Conservation (phyloP, 306 rosid species). For the Lupinus albus region DNA sequence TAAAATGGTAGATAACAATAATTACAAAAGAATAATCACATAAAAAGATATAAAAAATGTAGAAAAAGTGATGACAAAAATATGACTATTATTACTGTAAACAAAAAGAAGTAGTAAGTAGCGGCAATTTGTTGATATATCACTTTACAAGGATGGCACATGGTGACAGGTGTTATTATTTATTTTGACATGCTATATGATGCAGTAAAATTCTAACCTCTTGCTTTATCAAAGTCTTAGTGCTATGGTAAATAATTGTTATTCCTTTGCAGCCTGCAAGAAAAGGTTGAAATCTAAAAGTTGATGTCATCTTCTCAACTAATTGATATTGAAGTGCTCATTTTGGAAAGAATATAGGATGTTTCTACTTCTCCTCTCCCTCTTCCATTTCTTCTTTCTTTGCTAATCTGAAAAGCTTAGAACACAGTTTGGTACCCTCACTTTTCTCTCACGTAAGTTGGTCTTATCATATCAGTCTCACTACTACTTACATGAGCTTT, state of each 20-base stretch:
- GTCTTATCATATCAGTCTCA: neutral
- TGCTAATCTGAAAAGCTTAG: constrained; percentile 29
- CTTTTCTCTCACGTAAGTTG: constrained; percentile 45
- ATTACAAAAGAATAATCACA: no score
- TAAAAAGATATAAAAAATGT: no score
- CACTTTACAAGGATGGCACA: constrained; percentile 24
- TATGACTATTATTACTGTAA: no score
- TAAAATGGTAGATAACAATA: no score
- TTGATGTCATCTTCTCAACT: constrained; percentile 37
- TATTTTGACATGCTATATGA: constrained; percentile 44
- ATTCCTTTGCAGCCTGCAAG: constrained; percentile 36
- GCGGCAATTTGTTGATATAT: constrained; percentile 28
- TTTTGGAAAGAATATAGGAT: constrained; percentile 19
- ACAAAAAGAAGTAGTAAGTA: no score
- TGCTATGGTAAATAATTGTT: constrained; percentile 22
- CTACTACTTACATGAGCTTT: neutral
- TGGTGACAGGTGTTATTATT: constrained; percentile 31
- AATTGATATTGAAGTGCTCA: constrained; percentile 33
- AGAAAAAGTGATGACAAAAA: no score
- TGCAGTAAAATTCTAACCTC: constrained; percentile 12
- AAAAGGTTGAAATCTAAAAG: constrained; percentile 29
- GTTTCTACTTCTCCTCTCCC: constrained; percentile 11
- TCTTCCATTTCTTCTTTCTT: constrained; percentile 26
- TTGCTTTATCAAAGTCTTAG: constrained; percentile 1
- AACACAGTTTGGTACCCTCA: constrained; percentile 13